phyloP scores from a whole-genome alignment of 1,284 basidiomycete genomes.

The Stereum hirsutum region DNA sequence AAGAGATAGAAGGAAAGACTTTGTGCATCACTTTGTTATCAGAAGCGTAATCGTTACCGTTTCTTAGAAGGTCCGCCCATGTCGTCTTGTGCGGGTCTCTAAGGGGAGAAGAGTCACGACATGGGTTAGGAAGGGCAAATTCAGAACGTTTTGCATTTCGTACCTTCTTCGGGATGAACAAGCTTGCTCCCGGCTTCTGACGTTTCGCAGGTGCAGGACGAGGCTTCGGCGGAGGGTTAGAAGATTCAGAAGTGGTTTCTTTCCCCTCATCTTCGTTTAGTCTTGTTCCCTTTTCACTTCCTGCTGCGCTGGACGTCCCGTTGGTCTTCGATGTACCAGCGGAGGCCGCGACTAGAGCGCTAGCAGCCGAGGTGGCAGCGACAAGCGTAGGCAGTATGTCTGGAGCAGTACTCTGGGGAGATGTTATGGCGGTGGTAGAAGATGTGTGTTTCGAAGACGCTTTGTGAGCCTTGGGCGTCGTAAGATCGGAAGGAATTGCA shows the following conservation, averaged over 20 bases:
- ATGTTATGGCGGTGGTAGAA: too few relatives aligned
- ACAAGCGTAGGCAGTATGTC: too few relatives aligned
- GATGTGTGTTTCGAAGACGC: slow-evolving; percentile 4
- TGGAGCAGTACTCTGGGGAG: too few relatives aligned
- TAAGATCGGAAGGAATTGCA: slow-evolving; percentile 13
- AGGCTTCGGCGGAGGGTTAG: slow-evolving; percentile 8
- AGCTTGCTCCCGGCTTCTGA: slow-evolving; percentile 17
- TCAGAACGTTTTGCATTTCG: not conserved
- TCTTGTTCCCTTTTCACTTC: slow-evolving; percentile 14
- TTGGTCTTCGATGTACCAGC: too few relatives aligned
- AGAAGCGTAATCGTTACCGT: too few relatives aligned
- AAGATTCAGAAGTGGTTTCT: not conserved
- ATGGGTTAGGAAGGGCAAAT: too few relatives aligned
- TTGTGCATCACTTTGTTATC: too few relatives aligned
- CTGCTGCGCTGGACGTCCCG: too few relatives aligned
- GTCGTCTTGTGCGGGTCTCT: not conserved
- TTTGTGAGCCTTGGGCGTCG: slow-evolving; percentile 17
- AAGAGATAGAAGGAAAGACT: too few relatives aligned
- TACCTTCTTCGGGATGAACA: slow-evolving; percentile 24
- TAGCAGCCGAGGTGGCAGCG: too few relatives aligned
- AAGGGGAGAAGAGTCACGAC: not conserved
- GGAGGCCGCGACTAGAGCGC: too few relatives aligned
- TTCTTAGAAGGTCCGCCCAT: not conserved
- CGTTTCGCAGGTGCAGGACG: slow-evolving; percentile 16
- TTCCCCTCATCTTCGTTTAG: slow-evolving; percentile 10